Evolutionary conservation across 2,329 filamentous ascomycete genomes (phyloP), one percentile per base, ranked within the genome.

Genomic region (Aspergillus ibericus): DNA sequence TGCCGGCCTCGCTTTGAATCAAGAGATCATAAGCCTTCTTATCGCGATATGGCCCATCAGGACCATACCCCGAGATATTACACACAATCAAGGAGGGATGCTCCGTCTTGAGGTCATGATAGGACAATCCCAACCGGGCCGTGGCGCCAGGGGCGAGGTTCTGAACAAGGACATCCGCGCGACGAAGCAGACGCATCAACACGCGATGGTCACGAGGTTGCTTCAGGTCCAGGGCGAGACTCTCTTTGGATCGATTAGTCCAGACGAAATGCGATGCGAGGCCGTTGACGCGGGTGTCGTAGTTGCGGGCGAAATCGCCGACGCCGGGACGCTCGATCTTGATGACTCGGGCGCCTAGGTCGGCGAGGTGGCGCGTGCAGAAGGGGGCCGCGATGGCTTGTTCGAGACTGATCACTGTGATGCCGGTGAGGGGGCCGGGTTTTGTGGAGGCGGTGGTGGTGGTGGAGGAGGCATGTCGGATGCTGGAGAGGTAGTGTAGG

Each of bases 11-110:
- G 48, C 81, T 82, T 63, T 84, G 82, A 3, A 84, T 79, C 0
- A 85, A 76, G 36, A 84, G 71, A 61, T 84, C 82, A 49, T 84
- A 84, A 0, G 82, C 82, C 62, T 84, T 84, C 71, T 83, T 84
- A 46, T 82, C 74, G 5, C 78, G 73, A 58, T 83, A 84, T 0
- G 82, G 82, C 0, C 82, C 82, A 20, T 80, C 74, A 8, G 76
- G 72, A 0, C 82, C 82, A 57, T 84, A 84, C 0, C 82, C 82
- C 0, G 81, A 83, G 46, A 84, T 83, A 51, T 83, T 79, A 56
- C 81, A 84, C 1, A 83, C 80, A n/a, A 84, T 81, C 8, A 84
- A 65, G 1, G 70, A 64, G 0, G 80, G 77, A 36, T 83, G 74
- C 8, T 75, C 67, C 1, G 69, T 65, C 53, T 76, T 74, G 3